These are phyloP conservation scores for Nematodospora valgi DNA, from an alignment of 805 yeast species.

Conservation along the genomic window DNA sequence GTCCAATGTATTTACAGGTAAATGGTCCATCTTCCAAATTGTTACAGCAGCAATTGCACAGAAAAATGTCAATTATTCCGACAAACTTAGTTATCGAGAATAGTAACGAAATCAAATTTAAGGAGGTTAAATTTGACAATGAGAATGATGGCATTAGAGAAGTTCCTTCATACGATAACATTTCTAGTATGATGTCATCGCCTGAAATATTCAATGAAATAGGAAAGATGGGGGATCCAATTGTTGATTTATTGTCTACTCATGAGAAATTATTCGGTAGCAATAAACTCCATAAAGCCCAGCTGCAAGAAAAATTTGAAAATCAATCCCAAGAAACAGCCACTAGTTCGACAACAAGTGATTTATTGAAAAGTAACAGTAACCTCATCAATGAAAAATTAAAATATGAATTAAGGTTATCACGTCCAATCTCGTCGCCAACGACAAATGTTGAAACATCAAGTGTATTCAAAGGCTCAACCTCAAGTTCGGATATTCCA, in stretches of 20 bases:
- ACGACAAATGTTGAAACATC: conserved; percentile 21
- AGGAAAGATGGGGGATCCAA: conserved; percentile 10
- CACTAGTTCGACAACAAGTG: not conserved
- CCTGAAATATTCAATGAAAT: conserved; percentile 2
- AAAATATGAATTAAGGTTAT: conserved; percentile 12
- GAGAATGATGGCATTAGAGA: not conserved
- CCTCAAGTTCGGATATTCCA: conserved; percentile 2
- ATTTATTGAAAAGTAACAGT: conserved; percentile 1
- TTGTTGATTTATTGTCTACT: conserved; percentile 24
- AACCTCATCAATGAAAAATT: conserved; percentile 12
- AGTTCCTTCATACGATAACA: not conserved
- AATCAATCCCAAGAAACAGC: no score
- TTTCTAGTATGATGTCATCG: conserved; percentile 1
- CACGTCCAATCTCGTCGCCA: conserved; percentile 17
- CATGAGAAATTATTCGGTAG: conserved; percentile 27
- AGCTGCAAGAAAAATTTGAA: no score
- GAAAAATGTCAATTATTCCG: conserved; percentile 28
- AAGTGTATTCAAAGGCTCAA: conserved; percentile 13
- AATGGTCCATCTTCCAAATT: conserved; percentile 9
- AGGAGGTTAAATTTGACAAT: conserved; percentile 21
- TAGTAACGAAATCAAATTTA: conserved; percentile 13
- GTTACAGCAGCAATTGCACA: conserved; percentile 9
- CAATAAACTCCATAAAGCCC: no score
- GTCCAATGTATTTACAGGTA: conserved; percentile 17
- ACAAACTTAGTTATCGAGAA: conserved; percentile 20